phyloP scores from a whole-genome alignment of 495 filamentous ascomycete genomes.

The Trichoderma gamsii region DNA sequence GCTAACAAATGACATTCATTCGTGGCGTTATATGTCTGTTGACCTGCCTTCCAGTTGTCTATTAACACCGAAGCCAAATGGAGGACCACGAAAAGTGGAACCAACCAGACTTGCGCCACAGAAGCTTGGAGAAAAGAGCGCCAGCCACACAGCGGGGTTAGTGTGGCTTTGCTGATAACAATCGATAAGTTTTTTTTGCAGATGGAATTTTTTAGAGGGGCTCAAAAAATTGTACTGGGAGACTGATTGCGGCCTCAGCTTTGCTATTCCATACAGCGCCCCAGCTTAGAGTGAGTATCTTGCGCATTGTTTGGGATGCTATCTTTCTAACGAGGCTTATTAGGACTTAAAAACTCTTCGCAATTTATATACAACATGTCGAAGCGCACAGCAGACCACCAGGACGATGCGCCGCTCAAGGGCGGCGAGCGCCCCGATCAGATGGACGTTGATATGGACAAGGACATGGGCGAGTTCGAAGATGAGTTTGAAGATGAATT shows the following conservation, averaged over 20 bases:
- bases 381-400: slow-evolving; percentile 60
- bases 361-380: slow-evolving; percentile 49
- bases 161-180: background rate
- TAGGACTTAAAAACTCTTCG: background rate
- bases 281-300: background rate
- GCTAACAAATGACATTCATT: too few species aligned
- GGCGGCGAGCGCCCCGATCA: slow-evolving; percentile 59
- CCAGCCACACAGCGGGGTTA: background rate
- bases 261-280: background rate
- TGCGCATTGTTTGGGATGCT: background rate
- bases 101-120: background rate
- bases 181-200: background rate
- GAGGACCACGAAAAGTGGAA: background rate
- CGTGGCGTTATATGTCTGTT: too few species aligned
- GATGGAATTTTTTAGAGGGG: slow-evolving; percentile 7
- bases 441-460: slow-evolving; percentile 42
- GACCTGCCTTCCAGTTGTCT: too few species aligned
- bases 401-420: slow-evolving; percentile 56
- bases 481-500: slow-evolving; percentile 97
- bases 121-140: background rate
- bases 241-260: background rate
- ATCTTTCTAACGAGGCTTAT: background rate
- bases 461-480: slow-evolving; percentile 82
- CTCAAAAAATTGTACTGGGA: background rate
- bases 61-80: too few species aligned